Conservation (phyloP, 495 filamentous ascomycete genomes). For the Mytilinidion resinicola region DNA sequence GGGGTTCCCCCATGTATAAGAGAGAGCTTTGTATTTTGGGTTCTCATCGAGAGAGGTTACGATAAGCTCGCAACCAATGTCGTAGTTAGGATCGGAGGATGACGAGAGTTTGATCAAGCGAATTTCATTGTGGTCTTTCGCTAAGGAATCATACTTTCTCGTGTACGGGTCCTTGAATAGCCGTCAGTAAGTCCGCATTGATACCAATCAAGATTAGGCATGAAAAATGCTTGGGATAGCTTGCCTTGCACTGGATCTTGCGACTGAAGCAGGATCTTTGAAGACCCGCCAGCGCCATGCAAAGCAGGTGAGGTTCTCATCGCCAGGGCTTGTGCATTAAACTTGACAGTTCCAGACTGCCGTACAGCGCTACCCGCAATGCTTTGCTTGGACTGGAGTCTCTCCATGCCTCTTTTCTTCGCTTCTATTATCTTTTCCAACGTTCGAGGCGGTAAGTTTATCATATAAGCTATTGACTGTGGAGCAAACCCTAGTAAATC, state of each 20-base stretch:
- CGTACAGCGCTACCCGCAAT: not conserved
- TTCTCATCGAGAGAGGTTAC: slow-evolving; percentile 5
- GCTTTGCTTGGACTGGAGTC: not conserved
- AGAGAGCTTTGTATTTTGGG: slow-evolving; percentile 21
- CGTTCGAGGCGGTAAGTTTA: not conserved
- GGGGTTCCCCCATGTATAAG: slow-evolving; percentile 25
- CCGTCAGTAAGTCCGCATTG: not conserved
- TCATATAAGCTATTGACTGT: not conserved
- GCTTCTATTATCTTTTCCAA: slow-evolving; percentile 2
- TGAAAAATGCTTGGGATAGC: not conserved
- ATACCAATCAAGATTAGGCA: not conserved
- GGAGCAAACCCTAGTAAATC: not conserved
- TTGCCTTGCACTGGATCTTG: not conserved
- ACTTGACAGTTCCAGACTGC: not conserved
- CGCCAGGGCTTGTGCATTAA: not conserved
- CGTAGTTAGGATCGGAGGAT: not conserved
- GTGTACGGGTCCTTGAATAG: slow-evolving; percentile 3
- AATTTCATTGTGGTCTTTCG: slow-evolving; percentile 4
- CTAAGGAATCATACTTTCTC: slow-evolving; percentile 2
- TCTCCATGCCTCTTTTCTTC: not conserved
- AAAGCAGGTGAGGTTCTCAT: too few relatives aligned
- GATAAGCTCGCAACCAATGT: slow-evolving; percentile 1
- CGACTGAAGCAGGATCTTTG: not conserved
- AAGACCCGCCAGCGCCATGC: not conserved
- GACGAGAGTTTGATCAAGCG: slow-evolving; percentile 6